Conservation (phyloP, 2,329 filamentous ascomycete species). For the Colletotrichum simmondsii region DNA sequence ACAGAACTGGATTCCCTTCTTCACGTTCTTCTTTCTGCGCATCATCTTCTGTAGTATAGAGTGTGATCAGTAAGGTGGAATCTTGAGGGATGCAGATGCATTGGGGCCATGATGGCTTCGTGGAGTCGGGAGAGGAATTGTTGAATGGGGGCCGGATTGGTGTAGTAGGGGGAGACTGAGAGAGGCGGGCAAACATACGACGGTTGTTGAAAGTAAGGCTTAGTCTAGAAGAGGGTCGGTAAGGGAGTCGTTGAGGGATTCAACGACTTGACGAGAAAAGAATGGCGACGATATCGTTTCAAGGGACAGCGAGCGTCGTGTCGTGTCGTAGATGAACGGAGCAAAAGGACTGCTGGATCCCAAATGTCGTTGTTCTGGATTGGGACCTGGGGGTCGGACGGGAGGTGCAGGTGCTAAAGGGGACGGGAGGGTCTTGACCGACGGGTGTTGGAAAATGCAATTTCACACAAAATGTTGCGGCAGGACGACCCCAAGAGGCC, state of each 20-base stretch:
- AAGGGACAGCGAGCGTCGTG: conserved; percentile 29
- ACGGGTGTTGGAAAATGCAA: conserved; percentile 45
- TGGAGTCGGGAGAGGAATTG: conserved; percentile 23
- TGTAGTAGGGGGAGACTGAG: background rate
- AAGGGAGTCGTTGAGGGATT: conserved; percentile 18
- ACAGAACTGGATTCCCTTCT: conserved; percentile 99
- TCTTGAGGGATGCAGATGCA: conserved; percentile 22
- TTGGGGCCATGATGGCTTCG: conserved; percentile 21
- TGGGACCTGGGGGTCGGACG: conserved; percentile 25
- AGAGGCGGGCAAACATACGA: conserved; percentile 27
- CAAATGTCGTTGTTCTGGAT: conserved; percentile 34
- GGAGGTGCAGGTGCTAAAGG: conserved; percentile 36
- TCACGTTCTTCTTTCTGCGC: conserved; percentile 99
- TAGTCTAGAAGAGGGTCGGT: conserved; percentile 20
- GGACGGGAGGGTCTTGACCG: conserved; percentile 37
- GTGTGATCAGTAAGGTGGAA: conserved; percentile 41
- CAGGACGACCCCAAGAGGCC: conserved; percentile 34
- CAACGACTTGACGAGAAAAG: conserved; percentile 23
- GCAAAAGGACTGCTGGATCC: conserved; percentile 33
- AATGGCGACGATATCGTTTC: conserved; percentile 15
- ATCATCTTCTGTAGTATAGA: conserved; percentile 80
- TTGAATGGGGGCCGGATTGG: conserved; percentile 14
- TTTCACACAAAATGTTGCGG: conserved; percentile 52
- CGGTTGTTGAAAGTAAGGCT: conserved; percentile 19
- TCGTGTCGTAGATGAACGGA: conserved; percentile 27